A percentile compares a stretch with the other conserved stretches of the same genome.
Evolutionary conservation across 2,329 filamentous ascomycete genomes (phyloP).

Genomic region (Fusarium coicis): DNA sequence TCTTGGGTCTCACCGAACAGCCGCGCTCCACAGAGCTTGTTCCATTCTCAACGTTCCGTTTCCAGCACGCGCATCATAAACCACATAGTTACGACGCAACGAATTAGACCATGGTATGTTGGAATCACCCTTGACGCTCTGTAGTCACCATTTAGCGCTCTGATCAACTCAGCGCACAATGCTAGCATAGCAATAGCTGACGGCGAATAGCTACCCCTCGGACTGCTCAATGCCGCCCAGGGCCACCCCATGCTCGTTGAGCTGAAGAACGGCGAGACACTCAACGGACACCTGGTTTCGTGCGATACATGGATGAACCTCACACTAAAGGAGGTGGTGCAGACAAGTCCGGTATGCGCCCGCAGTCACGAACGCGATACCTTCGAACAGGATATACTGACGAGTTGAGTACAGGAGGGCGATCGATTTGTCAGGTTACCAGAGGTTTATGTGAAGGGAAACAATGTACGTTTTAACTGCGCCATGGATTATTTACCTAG

Average conservation of each 20-base stretch:
- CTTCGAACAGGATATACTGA: slow-evolving; percentile 20
- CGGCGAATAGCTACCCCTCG: slow-evolving; percentile 70
- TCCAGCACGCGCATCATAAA: slow-evolving; percentile 39
- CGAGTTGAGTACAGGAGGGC: slow-evolving; percentile 71
- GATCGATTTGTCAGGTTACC: slow-evolving; percentile 93
- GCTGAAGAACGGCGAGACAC: slow-evolving; percentile 95
- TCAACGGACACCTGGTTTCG: slow-evolving; percentile 94
- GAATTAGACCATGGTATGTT: slow-evolving; percentile 41
- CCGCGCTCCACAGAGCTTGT: slow-evolving; percentile 42
- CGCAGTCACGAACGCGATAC: not conserved
- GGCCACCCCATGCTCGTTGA: slow-evolving; percentile 98
- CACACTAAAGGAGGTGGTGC: slow-evolving; percentile 95
- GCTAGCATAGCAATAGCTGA: slow-evolving; percentile 38
- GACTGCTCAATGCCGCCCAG: slow-evolving; percentile 93
- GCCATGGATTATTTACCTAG: not conserved
- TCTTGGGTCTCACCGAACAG: slow-evolving; percentile 42
- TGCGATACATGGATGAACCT: slow-evolving; percentile 99
- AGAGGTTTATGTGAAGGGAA: slow-evolving; percentile 96
- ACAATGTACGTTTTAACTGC: slow-evolving; percentile 76
- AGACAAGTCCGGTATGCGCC: slow-evolving; percentile 80
- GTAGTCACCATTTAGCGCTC: not conserved
- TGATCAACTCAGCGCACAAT: slow-evolving; percentile 1
- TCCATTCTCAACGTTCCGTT: slow-evolving; percentile 39
- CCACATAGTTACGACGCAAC: slow-evolving; percentile 34
- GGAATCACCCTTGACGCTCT: not conserved